phyloP scores from a whole-genome alignment of 1,284 basidiomycete genomes.

The Kalmanozyma brasiliensis region DNA sequence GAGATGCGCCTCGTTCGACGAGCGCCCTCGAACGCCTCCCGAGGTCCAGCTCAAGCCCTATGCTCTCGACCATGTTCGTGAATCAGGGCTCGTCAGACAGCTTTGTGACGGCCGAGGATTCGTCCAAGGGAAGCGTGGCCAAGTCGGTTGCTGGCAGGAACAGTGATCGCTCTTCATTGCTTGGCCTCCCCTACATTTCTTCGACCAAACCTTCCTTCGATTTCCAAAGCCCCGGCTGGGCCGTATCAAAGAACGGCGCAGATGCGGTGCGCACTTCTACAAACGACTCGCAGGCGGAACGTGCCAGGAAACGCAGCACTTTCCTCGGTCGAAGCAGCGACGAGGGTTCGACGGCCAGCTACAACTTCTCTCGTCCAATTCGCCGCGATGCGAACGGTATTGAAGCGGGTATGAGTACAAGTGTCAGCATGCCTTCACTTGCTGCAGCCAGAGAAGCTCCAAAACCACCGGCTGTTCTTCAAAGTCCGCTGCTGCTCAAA shows the following conservation, averaged over 20 bases:
- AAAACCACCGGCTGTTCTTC: constrained; percentile 18
- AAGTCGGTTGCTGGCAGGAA: constrained; percentile 5
- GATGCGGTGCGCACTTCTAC: constrained; percentile 6
- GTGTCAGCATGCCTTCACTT: constrained; percentile 24
- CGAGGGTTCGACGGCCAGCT: constrained; percentile 12
- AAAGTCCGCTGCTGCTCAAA: constrained; percentile 35
- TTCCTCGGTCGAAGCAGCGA: constrained; percentile 21
- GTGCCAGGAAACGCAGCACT: constrained; percentile 24
- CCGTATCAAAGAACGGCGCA: constrained; percentile 13
- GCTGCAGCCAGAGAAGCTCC: constrained; percentile 6
- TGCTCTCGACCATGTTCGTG: constrained; percentile 32
- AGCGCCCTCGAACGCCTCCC: constrained; percentile 2
- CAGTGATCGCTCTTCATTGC: constrained; percentile 15
- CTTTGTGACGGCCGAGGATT: constrained; percentile 4
- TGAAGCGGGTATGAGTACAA: constrained; percentile 4
- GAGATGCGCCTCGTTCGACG: not conserved
- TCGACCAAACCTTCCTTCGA: constrained; percentile 22
- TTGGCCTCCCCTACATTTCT: constrained; percentile 35
- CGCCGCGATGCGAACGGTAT: constrained; percentile 10
- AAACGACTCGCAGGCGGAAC: constrained; percentile 13
- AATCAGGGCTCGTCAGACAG: constrained; percentile 6
- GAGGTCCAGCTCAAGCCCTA: constrained; percentile 23
- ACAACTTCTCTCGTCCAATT: constrained; percentile 40
- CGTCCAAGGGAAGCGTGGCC: constrained; percentile 15
- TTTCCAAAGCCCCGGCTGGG: constrained; percentile 30